Evolutionary conservation across 306 rosid genomes (phyloP).

Genomic region (Begonia loranthoides): DNA sequence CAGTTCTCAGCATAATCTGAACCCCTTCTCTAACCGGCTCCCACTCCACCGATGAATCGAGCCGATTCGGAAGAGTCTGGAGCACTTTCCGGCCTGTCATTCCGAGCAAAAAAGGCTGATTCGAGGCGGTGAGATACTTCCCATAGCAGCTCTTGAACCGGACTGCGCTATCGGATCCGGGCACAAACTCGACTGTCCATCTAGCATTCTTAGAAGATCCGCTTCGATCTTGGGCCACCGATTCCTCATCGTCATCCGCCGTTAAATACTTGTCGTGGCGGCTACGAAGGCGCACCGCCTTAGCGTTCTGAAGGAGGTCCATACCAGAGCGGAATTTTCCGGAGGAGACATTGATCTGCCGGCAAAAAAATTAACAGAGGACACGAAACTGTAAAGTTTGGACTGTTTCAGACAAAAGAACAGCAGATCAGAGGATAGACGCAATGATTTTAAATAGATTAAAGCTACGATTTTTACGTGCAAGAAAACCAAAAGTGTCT

Average conservation of each 20-base stretch:
- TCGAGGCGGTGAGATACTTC: conserved; percentile 66
- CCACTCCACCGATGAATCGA: conserved; percentile 75
- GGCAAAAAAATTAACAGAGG: not conserved
- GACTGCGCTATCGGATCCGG: conserved; percentile 32
- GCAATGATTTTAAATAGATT: too few species aligned
- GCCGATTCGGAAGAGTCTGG: conserved; percentile 32
- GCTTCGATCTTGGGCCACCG: conserved; percentile 43
- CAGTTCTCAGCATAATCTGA: conserved; percentile 42
- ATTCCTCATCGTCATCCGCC: conserved; percentile 69
- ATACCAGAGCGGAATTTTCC: conserved; percentile 35
- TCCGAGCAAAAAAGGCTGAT: conserved; percentile 45
- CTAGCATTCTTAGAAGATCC: conserved; percentile 49
- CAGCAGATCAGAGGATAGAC: too few species aligned
- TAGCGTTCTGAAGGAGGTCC: conserved; percentile 53
- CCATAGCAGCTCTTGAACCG: conserved; percentile 66
- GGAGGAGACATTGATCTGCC: conserved; percentile 4
- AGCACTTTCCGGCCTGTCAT: conserved; percentile 63
- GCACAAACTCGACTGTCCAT: conserved; percentile 46
- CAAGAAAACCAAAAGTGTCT: too few species aligned
- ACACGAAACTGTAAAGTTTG: not conserved
- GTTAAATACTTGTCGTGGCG: conserved; percentile 48
- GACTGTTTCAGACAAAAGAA: not conserved
- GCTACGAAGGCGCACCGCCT: conserved; percentile 69
- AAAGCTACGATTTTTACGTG: too few species aligned
- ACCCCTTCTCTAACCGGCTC: conserved; percentile 47